Evolutionary conservation across 371 early-diverging fungal species (phyloP).

Genomic region (Rhizomucor pusillus): DNA sequence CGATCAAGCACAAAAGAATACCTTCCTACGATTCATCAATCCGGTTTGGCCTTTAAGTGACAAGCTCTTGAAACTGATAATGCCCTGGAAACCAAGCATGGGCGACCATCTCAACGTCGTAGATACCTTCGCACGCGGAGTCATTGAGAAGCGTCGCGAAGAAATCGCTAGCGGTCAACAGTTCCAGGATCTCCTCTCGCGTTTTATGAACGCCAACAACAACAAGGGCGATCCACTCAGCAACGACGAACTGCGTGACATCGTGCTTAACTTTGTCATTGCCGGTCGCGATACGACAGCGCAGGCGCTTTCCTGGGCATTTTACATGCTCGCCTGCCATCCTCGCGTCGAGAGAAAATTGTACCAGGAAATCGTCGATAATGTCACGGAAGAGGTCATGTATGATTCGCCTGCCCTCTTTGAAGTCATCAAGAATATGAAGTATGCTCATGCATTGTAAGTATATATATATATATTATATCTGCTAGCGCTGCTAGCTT

Average conservation of each 20-base stretch:
- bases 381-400: slow-evolving; percentile 33
- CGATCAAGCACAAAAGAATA: slow-evolving; percentile 45
- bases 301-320: slow-evolving; percentile 67
- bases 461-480: slow-evolving; percentile 6
- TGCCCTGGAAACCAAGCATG: slow-evolving; percentile 24
- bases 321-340: slow-evolving; percentile 50
- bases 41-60: slow-evolving; percentile 35
- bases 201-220: slow-evolving; percentile 58
- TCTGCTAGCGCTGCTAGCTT: background rate
- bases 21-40: slow-evolving; percentile 40
- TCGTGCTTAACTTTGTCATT: slow-evolving; percentile 69
- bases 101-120: slow-evolving; percentile 36
- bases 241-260: slow-evolving; percentile 56
- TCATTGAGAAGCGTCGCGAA: slow-evolving; percentile 38
- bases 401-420: slow-evolving; percentile 33
- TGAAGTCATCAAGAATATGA: slow-evolving; percentile 48
- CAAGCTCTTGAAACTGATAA: slow-evolving; percentile 14
- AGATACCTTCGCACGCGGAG: slow-evolving; percentile 44
- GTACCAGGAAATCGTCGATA: slow-evolving; percentile 51
- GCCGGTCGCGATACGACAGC: slow-evolving; percentile 72
- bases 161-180: slow-evolving; percentile 19
- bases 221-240: slow-evolving; percentile 47
- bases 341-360: slow-evolving; percentile 52
- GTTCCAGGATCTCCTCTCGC: slow-evolving; percentile 52
- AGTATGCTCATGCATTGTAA: slow-evolving; percentile 59